Percentiles rank a stretch among this genome's conserved stretches.
Conservation (phyloP, 345 rosid genomes). For the Dovyalis caffra region DNA sequence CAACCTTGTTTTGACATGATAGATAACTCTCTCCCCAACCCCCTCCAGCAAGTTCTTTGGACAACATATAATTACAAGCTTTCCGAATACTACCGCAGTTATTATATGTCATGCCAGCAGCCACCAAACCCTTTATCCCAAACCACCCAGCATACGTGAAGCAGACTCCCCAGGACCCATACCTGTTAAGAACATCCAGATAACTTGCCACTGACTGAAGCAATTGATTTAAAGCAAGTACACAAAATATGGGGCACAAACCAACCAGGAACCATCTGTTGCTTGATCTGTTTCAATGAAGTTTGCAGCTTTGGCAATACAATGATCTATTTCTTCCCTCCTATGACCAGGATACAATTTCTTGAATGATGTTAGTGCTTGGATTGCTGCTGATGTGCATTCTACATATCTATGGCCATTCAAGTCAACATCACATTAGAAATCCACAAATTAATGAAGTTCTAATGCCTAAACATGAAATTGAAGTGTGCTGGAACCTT, state of each 20-base stretch:
- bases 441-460: neutral
- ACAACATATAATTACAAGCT: conserved; percentile 19
- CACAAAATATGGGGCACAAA: neutral
- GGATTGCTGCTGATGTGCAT: conserved; percentile 90
- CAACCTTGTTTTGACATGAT: conserved; percentile 30
- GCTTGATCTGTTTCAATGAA: conserved; percentile 69
- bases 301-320: conserved; percentile 59
- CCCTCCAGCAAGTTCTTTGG: conserved; percentile 14
- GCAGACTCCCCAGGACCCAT: conserved; percentile 32
- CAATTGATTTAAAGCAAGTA: too few relatives aligned
- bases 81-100: conserved; percentile 12
- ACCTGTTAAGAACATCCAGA: conserved; percentile 12
- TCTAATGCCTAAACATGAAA: too few relatives aligned
- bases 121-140: conserved; percentile 26
- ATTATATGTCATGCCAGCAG: conserved; percentile 14
- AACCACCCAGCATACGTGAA: conserved; percentile 22
- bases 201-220: neutral
- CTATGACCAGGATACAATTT: conserved; percentile 75
- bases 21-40: conserved; percentile 37
- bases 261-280: conserved; percentile 87
- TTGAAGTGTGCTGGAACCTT: conserved; percentile 37
- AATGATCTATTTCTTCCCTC: conserved; percentile 58
- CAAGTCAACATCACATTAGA: conserved; percentile 9
- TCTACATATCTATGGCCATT: conserved; percentile 64
- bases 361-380: conserved; percentile 71